A percentile compares a stretch with the other conserved stretches of the same genome.
Conservation (phyloP, 2,329 filamentous ascomycete genomes). For the Curvularia sp. region DNA sequence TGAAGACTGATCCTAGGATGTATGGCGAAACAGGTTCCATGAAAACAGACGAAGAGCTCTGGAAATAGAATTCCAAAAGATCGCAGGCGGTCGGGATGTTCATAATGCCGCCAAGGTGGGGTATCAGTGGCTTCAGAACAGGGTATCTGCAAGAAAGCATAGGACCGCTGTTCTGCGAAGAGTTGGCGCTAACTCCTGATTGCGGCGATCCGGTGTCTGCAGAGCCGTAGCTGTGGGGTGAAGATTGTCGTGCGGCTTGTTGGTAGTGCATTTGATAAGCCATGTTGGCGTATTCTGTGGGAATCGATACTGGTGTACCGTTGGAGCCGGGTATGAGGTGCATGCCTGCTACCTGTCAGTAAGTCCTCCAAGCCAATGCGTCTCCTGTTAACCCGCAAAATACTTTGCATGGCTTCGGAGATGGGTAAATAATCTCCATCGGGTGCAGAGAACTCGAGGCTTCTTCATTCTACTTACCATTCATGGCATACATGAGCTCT, state of each 20-base stretch:
- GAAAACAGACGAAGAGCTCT: conserved; percentile 84
- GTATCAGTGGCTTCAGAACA: conserved; percentile 81
- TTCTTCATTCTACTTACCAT: conserved; percentile 22
- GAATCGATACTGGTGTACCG: conserved; percentile 38
- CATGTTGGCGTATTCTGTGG: conserved; percentile 42
- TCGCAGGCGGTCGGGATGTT: conserved; percentile 84
- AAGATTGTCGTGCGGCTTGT: conserved; percentile 39
- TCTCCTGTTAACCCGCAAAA: background rate
- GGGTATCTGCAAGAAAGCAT: conserved; percentile 68
- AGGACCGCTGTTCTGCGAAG: conserved; percentile 40
- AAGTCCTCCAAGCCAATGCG: conserved; percentile 5
- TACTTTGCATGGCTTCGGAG: conserved; percentile 3
- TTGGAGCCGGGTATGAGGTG: conserved; percentile 40
- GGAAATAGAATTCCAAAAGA: conserved; percentile 87
- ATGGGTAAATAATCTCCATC: background rate
- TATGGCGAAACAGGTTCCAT: conserved; percentile 91
- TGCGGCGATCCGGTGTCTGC: conserved; percentile 47
- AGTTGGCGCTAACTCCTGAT: conserved; percentile 44
- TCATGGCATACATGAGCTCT: conserved; percentile 48
- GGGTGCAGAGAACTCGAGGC: background rate
- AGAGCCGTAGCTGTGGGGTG: conserved; percentile 46
- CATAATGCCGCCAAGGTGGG: conserved; percentile 80
- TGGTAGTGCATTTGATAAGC: conserved; percentile 45
- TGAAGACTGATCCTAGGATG: conserved; percentile 85
- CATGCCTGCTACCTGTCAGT: conserved; percentile 29